Percentiles rank a stretch among this genome's conserved stretches.
These are phyloP conservation scores for Ceratocystis destructans DNA, from an alignment of 2,329 filamentous ascomycete species.

Conservation along the genomic window DNA sequence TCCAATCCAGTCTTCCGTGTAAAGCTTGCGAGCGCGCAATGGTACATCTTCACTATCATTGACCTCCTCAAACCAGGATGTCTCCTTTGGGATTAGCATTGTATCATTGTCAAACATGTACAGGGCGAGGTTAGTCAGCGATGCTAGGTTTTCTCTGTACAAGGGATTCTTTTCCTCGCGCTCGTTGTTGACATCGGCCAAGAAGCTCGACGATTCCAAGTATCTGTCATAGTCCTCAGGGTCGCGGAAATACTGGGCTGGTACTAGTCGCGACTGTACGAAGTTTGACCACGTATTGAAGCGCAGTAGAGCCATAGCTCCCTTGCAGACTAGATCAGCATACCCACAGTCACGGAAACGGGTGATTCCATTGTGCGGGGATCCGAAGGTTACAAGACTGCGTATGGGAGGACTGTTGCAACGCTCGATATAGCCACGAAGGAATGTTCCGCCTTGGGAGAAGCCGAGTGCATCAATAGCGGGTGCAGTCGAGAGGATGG, in stretches of 20 bases:
- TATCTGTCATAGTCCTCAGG: conserved; percentile 55
- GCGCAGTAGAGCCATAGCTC: conserved; percentile 62
- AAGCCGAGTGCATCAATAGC: conserved; percentile 87
- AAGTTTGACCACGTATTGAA: conserved; percentile 67
- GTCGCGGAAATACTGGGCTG: conserved; percentile 88
- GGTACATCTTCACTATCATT: conserved; percentile 55
- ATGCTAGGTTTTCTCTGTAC: conserved; percentile 58
- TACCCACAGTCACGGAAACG: conserved; percentile 62
- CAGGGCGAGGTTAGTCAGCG: conserved; percentile 69
- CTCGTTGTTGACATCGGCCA: conserved; percentile 97
- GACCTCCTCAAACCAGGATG: conserved; percentile 79
- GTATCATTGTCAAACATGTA: conserved; percentile 78
- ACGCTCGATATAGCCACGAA: conserved; percentile 78
- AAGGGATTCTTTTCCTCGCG: conserved; percentile 54
- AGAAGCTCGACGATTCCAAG: conserved; percentile 67
- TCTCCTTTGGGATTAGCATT: conserved; percentile 80
- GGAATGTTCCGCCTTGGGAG: conserved; percentile 89
- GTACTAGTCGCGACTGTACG: conserved; percentile 69
- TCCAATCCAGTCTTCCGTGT: conserved; percentile 88
- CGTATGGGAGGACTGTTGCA: conserved; percentile 66
- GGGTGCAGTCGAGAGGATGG: conserved; percentile 66
- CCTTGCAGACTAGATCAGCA: conserved; percentile 67
- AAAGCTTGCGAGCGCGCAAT: conserved; percentile 57
- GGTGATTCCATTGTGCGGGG: conserved; percentile 82
- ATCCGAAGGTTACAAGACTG: conserved; percentile 76